phyloP scores from a whole-genome alignment of 2,329 filamentous ascomycete species.

The Monosporascus sp. region DNA sequence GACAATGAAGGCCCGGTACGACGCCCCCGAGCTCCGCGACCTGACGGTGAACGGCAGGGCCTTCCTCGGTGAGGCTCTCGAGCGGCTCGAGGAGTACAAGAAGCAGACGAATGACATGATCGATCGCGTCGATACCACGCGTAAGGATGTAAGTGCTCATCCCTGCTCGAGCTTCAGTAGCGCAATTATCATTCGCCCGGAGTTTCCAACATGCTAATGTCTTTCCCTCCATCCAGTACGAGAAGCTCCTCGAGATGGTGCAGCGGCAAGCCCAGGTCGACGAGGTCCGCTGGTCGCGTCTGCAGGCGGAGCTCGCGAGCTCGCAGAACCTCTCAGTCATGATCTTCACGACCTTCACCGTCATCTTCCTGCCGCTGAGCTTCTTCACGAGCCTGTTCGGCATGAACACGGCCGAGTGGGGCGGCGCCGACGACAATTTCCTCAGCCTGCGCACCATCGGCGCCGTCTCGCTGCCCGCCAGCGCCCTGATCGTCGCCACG shows the following conservation, averaged over 20 bases:
- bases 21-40: conserved; percentile 33
- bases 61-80: conserved; percentile 49
- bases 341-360: conserved; percentile 60
- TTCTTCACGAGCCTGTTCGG: conserved; percentile 63
- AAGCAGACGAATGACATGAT: conserved; percentile 52
- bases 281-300: conserved; percentile 56
- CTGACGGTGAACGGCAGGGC: conserved; percentile 40
- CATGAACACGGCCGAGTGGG: conserved; percentile 60
- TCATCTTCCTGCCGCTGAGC: conserved; percentile 58
- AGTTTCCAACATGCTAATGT: not conserved
- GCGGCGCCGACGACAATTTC: conserved; percentile 36
- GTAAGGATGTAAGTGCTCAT: conserved; percentile 43
- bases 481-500: conserved; percentile 39
- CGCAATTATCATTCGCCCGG: conserved; percentile 21
- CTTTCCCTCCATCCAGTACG: conserved; percentile 36
- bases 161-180: conserved; percentile 13
- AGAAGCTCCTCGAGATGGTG: conserved; percentile 61
- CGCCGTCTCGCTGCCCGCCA: conserved; percentile 42
- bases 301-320: conserved; percentile 58
- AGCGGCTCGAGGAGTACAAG: conserved; percentile 48
- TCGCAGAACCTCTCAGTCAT: conserved; percentile 58
- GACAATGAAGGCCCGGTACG: conserved; percentile 40
- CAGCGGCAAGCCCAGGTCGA: conserved; percentile 63
- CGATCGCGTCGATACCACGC: conserved; percentile 48
- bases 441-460: conserved; percentile 40